These are phyloP conservation scores for Ceratocystis harringtonii DNA, from an alignment of 2,329 filamentous ascomycete species.

Conservation along the genomic window DNA sequence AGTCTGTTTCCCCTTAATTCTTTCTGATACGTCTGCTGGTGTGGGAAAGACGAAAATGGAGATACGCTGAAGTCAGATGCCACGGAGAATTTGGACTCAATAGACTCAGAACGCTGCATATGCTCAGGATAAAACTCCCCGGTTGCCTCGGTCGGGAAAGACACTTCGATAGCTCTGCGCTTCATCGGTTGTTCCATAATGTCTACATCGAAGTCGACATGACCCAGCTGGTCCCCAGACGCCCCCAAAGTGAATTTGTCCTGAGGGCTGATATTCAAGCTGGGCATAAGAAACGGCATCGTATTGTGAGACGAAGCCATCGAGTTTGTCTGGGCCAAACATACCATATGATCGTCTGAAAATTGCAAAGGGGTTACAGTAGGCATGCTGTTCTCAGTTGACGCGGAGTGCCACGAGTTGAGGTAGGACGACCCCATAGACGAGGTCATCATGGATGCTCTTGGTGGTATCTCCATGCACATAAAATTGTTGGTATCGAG, in stretches of 20 bases:
- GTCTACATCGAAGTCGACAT: background rate
- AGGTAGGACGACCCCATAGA: background rate
- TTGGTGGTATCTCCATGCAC: background rate
- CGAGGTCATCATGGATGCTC: background rate
- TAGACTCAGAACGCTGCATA: slow-evolving; percentile 1
- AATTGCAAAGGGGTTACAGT: background rate
- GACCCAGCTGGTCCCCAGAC: background rate
- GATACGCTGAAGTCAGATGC: background rate
- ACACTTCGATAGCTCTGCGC: background rate
- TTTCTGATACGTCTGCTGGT: background rate
- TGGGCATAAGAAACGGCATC: background rate
- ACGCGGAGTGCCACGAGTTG: background rate
- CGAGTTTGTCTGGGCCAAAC: background rate
- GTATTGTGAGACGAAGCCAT: background rate
- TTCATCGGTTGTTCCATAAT: background rate
- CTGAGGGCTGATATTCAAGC: background rate
- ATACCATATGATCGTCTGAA: background rate
- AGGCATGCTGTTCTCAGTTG: background rate
- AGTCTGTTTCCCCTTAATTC: slow-evolving; percentile 19
- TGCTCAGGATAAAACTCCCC: background rate
- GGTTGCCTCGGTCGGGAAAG: background rate
- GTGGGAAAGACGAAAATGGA: background rate
- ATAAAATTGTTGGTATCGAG: background rate
- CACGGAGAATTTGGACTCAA: background rate
- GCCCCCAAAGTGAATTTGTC: background rate